phyloP scores from a whole-genome alignment of 768 basidiomycete genomes.

The Mycena filopes region DNA sequence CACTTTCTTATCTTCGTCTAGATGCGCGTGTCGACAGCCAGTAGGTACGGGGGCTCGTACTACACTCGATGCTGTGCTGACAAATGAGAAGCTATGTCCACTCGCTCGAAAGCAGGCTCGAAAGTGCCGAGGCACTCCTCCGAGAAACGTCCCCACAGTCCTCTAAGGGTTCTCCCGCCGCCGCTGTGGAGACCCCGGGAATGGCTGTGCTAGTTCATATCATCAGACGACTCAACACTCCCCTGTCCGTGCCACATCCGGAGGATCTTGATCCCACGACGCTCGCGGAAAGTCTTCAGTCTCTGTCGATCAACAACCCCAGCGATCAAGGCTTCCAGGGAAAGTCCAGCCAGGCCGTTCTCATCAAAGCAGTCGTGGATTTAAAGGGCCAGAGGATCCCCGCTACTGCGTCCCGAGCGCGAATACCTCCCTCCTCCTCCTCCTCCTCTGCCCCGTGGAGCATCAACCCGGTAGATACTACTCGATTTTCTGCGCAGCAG shows the following conservation, averaged over 20 bases:
- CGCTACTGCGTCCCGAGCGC: too few relatives aligned
- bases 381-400: too few relatives aligned
- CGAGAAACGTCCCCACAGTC: too few relatives aligned
- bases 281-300: not conserved
- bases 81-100: too few relatives aligned
- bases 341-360: constrained; percentile 1
- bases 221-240: not conserved
- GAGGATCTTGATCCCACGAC: constrained; percentile 1
- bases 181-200: too few relatives aligned
- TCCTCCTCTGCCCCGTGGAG: not conserved
- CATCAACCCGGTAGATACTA: not conserved
- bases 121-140: too few relatives aligned
- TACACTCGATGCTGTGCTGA: too few relatives aligned
- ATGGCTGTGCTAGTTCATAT: not conserved
- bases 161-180: too few relatives aligned
- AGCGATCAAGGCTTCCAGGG: constrained; percentile 12
- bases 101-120: too few relatives aligned
- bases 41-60: too few relatives aligned
- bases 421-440: not conserved
- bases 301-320: constrained; percentile 1
- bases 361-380: not conserved
- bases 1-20: too few relatives aligned
- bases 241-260: not conserved
- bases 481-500: not conserved
- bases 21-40: too few relatives aligned